Conservation (phyloP, 169 alveolate genomes). For the Plasmodium billcollinsi region DNA sequence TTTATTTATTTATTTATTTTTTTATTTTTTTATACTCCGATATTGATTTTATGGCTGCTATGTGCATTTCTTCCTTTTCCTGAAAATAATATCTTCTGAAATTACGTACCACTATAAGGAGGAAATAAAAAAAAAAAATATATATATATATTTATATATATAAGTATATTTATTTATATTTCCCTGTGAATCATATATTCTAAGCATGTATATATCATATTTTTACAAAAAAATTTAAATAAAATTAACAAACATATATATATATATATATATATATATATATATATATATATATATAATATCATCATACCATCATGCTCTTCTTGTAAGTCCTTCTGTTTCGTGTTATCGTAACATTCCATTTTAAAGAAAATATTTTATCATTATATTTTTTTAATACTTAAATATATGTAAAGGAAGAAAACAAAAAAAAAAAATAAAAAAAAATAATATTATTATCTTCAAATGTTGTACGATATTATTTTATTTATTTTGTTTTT, state of each 20-base stretch:
- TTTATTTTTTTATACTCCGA: slow-evolving; percentile 34
- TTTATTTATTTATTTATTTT: not conserved
- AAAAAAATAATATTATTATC: not conserved
- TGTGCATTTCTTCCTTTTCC: slow-evolving; percentile 56
- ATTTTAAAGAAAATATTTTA: slow-evolving; percentile 27
- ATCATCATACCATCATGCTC: slow-evolving; percentile 64
- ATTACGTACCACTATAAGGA: slow-evolving; percentile 30
- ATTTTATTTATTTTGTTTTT: slow-evolving; percentile 21
- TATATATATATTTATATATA: not conserved
- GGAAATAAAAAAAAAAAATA: slow-evolving; percentile 11
- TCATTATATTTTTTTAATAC: not conserved
- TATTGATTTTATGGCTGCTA: slow-evolving; percentile 66
- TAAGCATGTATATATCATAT: too few relatives aligned
- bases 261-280: not conserved
- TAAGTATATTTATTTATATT: not conserved
- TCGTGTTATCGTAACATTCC: slow-evolving; percentile 17
- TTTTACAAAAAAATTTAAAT: not conserved
- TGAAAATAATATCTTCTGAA: slow-evolving; percentile 62
- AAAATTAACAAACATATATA: not conserved
- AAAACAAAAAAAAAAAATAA: too few relatives aligned
- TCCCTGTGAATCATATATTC: too few relatives aligned
- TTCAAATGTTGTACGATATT: not conserved
- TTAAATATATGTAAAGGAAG: not conserved
- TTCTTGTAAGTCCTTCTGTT: slow-evolving; percentile 35
- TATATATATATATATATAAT: not conserved